Conservation (phyloP, 352 stramenopile genomes). For the Sclerospora graminicola region DNA sequence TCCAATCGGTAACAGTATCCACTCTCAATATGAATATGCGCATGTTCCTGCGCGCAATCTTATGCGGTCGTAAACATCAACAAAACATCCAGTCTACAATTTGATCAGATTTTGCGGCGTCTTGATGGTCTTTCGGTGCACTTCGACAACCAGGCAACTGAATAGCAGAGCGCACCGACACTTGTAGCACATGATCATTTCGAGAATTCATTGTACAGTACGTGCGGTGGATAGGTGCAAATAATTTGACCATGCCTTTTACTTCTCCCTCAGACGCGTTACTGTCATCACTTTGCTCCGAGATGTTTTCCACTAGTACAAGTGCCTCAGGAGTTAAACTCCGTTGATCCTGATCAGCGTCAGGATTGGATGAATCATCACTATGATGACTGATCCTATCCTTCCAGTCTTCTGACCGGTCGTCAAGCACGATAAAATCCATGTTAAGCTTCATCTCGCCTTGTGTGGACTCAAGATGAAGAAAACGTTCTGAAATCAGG, state of each 20-base stretch:
- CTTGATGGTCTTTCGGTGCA: constrained; percentile 29
- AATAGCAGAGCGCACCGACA: constrained; percentile 46
- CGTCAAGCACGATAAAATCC: too few relatives aligned
- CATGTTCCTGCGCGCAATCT: constrained; percentile 57
- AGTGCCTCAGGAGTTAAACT: constrained; percentile 67
- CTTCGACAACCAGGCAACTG: constrained; percentile 52
- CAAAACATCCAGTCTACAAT: constrained; percentile 42
- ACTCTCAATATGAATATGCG: constrained; percentile 60
- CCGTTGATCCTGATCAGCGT: too few relatives aligned
- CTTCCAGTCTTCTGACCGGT: too few relatives aligned
- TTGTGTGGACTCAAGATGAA: too few relatives aligned
- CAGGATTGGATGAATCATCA: too few relatives aligned
- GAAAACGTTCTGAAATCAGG: too few relatives aligned
- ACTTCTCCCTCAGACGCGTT: constrained; percentile 13
- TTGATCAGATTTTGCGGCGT: constrained; percentile 14
- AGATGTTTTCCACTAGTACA: constrained; percentile 43
- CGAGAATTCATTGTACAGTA: constrained; percentile 58
- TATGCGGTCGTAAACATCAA: constrained; percentile 52
- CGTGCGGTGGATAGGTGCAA: constrained; percentile 59
- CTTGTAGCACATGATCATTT: constrained; percentile 59
- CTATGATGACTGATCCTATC: too few relatives aligned
- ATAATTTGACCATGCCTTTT: constrained; percentile 46
- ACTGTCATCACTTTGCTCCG: constrained; percentile 17
- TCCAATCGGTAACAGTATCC: too few relatives aligned
- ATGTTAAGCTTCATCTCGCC: too few relatives aligned